Evolutionary conservation across 192 early-diverging fungal genomes (phyloP).

Genomic region (Coemansia sp.): DNA sequence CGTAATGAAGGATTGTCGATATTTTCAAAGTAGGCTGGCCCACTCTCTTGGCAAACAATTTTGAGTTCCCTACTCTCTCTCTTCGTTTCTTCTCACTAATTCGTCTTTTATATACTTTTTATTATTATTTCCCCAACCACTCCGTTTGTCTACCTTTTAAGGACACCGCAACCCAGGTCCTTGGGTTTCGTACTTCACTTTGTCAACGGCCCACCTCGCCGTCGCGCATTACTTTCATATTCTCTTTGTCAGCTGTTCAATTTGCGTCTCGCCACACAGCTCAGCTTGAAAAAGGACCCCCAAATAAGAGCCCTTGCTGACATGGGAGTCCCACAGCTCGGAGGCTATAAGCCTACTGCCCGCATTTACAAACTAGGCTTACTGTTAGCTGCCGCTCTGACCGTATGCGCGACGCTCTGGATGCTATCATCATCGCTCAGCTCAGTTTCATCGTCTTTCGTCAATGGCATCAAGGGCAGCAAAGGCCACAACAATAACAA

Average conservation of each 20-base stretch:
- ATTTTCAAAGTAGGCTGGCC: too few species aligned
- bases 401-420: constrained; percentile 38
- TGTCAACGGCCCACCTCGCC: too few species aligned
- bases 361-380: constrained; percentile 47
- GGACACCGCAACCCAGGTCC: background rate
- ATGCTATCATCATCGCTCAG: constrained; percentile 28
- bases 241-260: background rate
- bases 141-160: background rate
- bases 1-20: too few species aligned
- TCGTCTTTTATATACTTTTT: too few species aligned
- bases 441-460: constrained; percentile 15
- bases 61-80: too few species aligned
- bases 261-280: background rate
- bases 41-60: too few species aligned
- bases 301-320: background rate
- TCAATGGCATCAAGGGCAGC: constrained; percentile 11
- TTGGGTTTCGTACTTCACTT: background rate
- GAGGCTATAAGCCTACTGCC: constrained; percentile 49
- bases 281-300: background rate
- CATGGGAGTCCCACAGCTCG: constrained; percentile 40
- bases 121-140: background rate
- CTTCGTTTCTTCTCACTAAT: too few species aligned
- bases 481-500: constrained; percentile 8
- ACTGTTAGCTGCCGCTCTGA: constrained; percentile 20
- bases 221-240: background rate